Evolutionary conservation across 495 filamentous ascomycete genomes (phyloP).

Genomic region (Hypoxylon subgilvum): DNA sequence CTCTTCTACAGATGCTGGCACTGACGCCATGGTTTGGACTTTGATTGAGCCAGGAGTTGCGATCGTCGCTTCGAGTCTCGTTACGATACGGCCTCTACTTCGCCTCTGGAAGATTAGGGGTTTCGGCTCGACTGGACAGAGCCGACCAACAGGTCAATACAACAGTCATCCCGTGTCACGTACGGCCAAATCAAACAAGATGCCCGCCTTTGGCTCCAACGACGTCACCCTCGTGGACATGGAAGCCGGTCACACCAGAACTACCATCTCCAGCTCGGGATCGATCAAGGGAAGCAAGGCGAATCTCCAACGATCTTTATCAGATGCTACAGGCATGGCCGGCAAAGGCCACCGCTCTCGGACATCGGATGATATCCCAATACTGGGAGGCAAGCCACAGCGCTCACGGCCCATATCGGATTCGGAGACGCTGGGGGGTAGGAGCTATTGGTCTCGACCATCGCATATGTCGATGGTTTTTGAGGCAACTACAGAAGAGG

Average conservation of each 20-base stretch:
- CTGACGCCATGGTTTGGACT: constrained; percentile 52
- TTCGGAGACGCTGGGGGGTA: constrained; percentile 14
- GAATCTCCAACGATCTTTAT: constrained; percentile 19
- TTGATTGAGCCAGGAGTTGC: constrained; percentile 52
- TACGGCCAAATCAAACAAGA: constrained; percentile 28
- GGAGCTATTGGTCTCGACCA: constrained; percentile 23
- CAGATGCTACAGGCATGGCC: constrained; percentile 15
- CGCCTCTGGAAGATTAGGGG: constrained; percentile 43
- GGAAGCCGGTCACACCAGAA: constrained; percentile 24
- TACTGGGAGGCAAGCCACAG: constrained; percentile 2
- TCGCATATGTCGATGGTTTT: constrained; percentile 32
- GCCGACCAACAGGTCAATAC: constrained; percentile 20
- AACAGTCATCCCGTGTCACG: constrained; percentile 30
- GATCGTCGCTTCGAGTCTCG: constrained; percentile 48
- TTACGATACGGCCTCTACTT: constrained; percentile 51
- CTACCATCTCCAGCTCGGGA: constrained; percentile 1
- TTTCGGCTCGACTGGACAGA: constrained; percentile 40
- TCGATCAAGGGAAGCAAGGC: constrained; percentile 1
- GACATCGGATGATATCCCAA: constrained; percentile 21
- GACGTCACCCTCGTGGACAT: constrained; percentile 41
- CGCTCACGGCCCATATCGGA: constrained; percentile 29
- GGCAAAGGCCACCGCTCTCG: constrained; percentile 13
- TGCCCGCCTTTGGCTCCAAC: constrained; percentile 37
- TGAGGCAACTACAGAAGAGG: constrained; percentile 35
- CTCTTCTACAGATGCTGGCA: constrained; percentile 40